Percentiles rank a stretch among this genome's conserved stretches.
phyloP scores from a whole-genome alignment of 345 rosid species.

The Boechera stricta region DNA sequence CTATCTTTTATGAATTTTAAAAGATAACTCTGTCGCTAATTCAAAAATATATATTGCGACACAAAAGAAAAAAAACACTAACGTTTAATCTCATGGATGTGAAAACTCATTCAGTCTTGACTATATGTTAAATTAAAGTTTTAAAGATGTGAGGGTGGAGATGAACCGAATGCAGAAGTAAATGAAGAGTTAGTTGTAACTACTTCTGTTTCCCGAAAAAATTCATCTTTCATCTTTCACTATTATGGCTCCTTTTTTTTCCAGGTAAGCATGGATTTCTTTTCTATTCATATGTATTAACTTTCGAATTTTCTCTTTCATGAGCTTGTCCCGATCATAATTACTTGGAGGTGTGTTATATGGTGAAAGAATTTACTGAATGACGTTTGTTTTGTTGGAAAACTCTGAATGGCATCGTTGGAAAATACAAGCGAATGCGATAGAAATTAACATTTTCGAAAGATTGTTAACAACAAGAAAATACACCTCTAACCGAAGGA shows the following conservation, averaged over 20 bases:
- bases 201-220: slow-evolving; percentile 1
- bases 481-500: too few relatives aligned
- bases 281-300: slow-evolving; percentile 6
- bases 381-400: neutral
- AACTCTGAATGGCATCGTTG: neutral
- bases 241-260: neutral
- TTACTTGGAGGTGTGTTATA: neutral
- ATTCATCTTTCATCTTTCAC: slow-evolving; percentile 15
- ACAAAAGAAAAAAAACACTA: too few relatives aligned
- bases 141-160: neutral
- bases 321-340: neutral
- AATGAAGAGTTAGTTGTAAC: slow-evolving; percentile 37
- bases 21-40: too few relatives aligned
- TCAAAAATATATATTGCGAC: too few relatives aligned
- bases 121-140: neutral
- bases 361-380: neutral
- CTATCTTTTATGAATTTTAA: too few relatives aligned
- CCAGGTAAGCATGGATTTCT: neutral
- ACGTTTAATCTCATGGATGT: too few relatives aligned
- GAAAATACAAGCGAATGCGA: neutral
- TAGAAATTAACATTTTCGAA: neutral
- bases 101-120: neutral
- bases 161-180: slow-evolving; percentile 34
- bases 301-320: neutral
- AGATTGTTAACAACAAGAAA: neutral